Base-by-base conservation (phyloP, 768 basidiomycete genomes). In the Agaricus subrufescens region DNA sequence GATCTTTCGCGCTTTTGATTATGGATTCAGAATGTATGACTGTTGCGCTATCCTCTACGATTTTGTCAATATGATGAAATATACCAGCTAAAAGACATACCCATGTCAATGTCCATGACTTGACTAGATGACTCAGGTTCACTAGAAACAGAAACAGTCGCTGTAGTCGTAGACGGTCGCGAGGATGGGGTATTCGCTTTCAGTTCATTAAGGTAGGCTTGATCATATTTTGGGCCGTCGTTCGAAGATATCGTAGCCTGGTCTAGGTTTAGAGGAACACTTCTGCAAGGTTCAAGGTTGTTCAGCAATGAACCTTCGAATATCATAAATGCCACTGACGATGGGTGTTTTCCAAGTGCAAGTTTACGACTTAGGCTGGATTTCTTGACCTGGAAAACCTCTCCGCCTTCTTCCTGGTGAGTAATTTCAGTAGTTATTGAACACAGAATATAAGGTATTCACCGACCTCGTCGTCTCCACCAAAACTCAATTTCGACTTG, bases 321-420 rank as follows among this genome's bases (percentile, higher is more conserved):
- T 42, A 46, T 39, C n/a, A 12, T n/a, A 30, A 31, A 15, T 30
- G 60, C 56, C 50, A 69, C 70, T 52, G 54, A 84, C 81, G 80
- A 72, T 50, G 84, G 75, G 67, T 79, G 79, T 46, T 73, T 78
- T 12, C 81, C 80, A 42, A 87, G 68, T 1, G 81, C 65, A 59
- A 89, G 65, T 61, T 87, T 89, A 58, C 75, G 73, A 63, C 90
- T 92, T 44, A 93, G 73, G 52, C 68, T 86, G 2, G 89, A 91
- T 70, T 91, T 94, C 67, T 91, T 93, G 15, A 93, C 73, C 73
- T 88, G 77, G 66, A 94, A 92, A 0, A 78, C 73, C 56, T 90
- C 85, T 7, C 77, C 82, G 39, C 77, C 79, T 10, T 74, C 78
- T 62, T 80, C 79, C 84, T 89, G 50, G 12, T 29, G 42, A 51